These are phyloP conservation scores for Posidonia oceanica DNA, from an alignment of 116 monocot genomes.

Conservation along the genomic window DNA sequence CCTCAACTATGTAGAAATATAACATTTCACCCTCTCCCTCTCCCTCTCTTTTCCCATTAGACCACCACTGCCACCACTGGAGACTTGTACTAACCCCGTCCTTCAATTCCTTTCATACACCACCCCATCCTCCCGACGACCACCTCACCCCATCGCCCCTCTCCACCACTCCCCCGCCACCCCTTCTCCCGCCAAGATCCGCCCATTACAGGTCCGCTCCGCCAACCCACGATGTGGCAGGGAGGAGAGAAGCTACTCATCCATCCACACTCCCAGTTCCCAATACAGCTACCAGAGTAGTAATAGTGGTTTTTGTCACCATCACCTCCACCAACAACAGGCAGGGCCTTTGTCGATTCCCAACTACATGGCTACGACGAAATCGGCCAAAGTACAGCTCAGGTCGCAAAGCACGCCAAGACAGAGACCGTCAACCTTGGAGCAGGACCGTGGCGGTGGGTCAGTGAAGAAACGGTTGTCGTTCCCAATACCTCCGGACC, in stretches of 20 bases:
- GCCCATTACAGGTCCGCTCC: slow-evolving; percentile 67
- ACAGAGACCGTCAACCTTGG: slow-evolving; percentile 74
- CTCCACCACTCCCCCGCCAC: slow-evolving; percentile 42
- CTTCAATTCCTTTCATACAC: slow-evolving; percentile 43
- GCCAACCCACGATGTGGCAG: slow-evolving; percentile 84
- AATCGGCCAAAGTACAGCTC: slow-evolving; percentile 80
- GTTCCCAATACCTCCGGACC: slow-evolving; percentile 48
- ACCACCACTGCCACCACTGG: too few species aligned
- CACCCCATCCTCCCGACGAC: slow-evolving; percentile 19
- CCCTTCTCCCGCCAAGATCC: slow-evolving; percentile 60
- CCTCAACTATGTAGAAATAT: too few species aligned
- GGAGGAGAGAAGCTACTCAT: too few species aligned
- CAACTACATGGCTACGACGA: slow-evolving; percentile 96
- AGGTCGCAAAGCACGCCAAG: slow-evolving; percentile 90
- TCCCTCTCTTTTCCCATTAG: too few species aligned
- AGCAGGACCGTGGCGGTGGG: slow-evolving; percentile 25
- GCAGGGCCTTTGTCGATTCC: slow-evolving; percentile 22
- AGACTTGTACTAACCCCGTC: too few species aligned
- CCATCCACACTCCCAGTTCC: slow-evolving; percentile 11
- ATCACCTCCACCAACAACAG: slow-evolving; percentile 9
- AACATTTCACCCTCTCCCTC: too few species aligned
- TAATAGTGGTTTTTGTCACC: slow-evolving; percentile 7
- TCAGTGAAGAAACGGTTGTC: slow-evolving; percentile 82
- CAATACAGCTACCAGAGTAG: too few species aligned
- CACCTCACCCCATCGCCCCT: slow-evolving; percentile 6